Percentiles rank a stretch among this genome's conserved stretches.
Conservation (phyloP, 495 filamentous ascomycete species). For the Penicillium verhagenii region DNA sequence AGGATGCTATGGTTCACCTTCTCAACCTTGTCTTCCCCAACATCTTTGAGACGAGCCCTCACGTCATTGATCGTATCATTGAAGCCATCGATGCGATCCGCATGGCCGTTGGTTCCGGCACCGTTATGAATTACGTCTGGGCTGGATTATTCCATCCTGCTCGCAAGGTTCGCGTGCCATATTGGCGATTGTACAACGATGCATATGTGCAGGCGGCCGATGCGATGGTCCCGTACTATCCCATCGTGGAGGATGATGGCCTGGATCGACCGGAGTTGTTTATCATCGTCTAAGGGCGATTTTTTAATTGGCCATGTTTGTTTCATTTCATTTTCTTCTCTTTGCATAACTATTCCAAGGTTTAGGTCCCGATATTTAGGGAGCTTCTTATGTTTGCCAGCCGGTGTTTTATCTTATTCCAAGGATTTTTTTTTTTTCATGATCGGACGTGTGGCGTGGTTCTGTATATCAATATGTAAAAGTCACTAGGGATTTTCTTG, state of each 20-base stretch:
- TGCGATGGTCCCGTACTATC: slow-evolving; percentile 94
- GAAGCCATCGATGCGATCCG: slow-evolving; percentile 97
- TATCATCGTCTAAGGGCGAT: slow-evolving; percentile 67
- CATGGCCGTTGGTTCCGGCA: slow-evolving; percentile 86
- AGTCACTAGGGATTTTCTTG: slow-evolving; percentile 11
- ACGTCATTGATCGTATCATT: slow-evolving; percentile 97
- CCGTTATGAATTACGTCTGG: slow-evolving; percentile 97
- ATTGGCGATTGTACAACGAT: slow-evolving; percentile 95
- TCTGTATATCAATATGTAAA: slow-evolving; percentile 28
- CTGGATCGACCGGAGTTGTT: slow-evolving; percentile 73
- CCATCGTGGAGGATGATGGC: slow-evolving; percentile 72
- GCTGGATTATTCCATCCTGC: slow-evolving; percentile 96
- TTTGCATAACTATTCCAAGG: slow-evolving; percentile 7
- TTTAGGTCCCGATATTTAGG: slow-evolving; percentile 5
- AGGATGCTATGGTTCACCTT: slow-evolving; percentile 97
- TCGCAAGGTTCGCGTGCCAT: slow-evolving; percentile 86
- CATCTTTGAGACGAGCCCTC: slow-evolving; percentile 95
- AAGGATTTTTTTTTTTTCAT: slow-evolving; percentile 14
- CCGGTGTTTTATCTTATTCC: slow-evolving; percentile 22
- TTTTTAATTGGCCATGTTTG: slow-evolving; percentile 6
- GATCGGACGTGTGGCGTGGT: slow-evolving; percentile 28
- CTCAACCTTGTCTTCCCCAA: slow-evolving; percentile 96
- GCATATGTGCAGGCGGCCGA: slow-evolving; percentile 94
- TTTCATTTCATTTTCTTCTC: slow-evolving; percentile 21
- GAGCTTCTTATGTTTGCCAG: slow-evolving; percentile 17